phyloP scores from a whole-genome alignment of 352 stramenopile genomes.

The Phytopythium mirpurense region DNA sequence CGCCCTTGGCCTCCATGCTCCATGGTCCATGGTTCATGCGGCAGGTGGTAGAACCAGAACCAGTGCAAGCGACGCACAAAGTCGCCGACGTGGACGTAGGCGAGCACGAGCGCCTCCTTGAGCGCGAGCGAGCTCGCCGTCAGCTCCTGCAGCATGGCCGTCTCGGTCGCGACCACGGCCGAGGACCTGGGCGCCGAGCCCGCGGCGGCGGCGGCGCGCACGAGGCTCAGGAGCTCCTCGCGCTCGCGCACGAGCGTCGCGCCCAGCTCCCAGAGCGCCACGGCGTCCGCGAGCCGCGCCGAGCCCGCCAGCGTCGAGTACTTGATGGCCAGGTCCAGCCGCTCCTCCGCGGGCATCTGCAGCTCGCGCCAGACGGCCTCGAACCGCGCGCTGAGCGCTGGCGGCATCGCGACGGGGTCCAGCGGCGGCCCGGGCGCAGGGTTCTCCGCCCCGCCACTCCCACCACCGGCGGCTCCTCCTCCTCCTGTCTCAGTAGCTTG shows the following conservation, averaged over 20 bases:
- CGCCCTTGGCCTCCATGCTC: too few species aligned
- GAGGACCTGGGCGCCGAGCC: conserved; percentile 13
- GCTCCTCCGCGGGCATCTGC: conserved; percentile 44
- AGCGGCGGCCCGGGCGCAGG: conserved; percentile 14
- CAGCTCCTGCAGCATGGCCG: conserved; percentile 44
- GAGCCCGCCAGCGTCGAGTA: conserved; percentile 58
- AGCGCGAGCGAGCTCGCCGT: conserved; percentile 20
- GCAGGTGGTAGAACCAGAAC: too few species aligned
- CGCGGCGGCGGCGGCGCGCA: conserved; percentile 15
- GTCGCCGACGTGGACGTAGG: conserved; percentile 70
- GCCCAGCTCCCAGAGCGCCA: conserved; percentile 55
- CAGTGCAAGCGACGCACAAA: conserved; percentile 29
- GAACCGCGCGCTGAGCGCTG: conserved; percentile 54
- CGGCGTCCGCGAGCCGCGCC: conserved; percentile 47
- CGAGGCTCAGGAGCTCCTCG: conserved; percentile 45
- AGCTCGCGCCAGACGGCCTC: conserved; percentile 69
- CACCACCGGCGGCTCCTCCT: too few species aligned
- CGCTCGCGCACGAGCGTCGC: conserved; percentile 46
- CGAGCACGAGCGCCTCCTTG: conserved; percentile 55
- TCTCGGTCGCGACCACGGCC: conserved; percentile 33
- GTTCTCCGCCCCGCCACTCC: neutral
- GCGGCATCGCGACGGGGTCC: conserved; percentile 59
- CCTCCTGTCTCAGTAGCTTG: too few species aligned
- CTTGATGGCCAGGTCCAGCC: conserved; percentile 72
- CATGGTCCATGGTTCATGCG: too few species aligned